Evolutionary conservation across 345 rosid genomes (phyloP).

Genomic region (Excoecaria cochinchinensis): DNA sequence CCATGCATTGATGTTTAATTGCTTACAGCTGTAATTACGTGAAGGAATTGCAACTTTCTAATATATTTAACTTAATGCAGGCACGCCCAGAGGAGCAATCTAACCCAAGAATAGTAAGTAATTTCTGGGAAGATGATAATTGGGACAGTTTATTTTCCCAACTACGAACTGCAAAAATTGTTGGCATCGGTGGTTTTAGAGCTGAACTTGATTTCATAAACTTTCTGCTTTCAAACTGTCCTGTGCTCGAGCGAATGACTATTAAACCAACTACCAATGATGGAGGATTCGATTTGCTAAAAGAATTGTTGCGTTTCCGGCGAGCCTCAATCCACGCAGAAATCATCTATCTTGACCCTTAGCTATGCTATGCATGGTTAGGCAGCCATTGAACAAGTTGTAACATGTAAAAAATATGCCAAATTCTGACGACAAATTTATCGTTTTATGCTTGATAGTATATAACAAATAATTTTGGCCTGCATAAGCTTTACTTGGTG

Average conservation of each 20-base stretch:
- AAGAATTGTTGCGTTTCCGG: conserved; percentile 56
- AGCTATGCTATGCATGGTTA: not conserved
- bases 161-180: conserved; percentile 44
- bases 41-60: not conserved
- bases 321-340: conserved; percentile 56
- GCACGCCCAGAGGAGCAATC: conserved; percentile 56
- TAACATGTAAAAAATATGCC: not conserved
- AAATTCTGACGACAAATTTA: not conserved
- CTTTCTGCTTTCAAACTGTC: conserved; percentile 57
- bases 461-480: no score
- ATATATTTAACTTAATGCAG: conserved; percentile 27
- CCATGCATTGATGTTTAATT: not conserved
- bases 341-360: conserved; percentile 53
- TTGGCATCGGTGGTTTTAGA: conserved; percentile 42
- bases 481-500: not conserved
- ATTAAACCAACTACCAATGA: conserved; percentile 44
- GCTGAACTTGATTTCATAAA: conserved; percentile 57
- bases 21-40: not conserved
- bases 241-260: conserved; percentile 57
- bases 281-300: conserved; percentile 50
- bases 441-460: not conserved
- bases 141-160: conserved; percentile 48
- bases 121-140: conserved; percentile 47
- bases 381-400: not conserved
- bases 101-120: conserved; percentile 15